Percentiles rank a stretch among this genome's conserved stretches.
Conservation (phyloP, 2,329 filamentous ascomycete species). For the Tolypocladium paradoxum region DNA sequence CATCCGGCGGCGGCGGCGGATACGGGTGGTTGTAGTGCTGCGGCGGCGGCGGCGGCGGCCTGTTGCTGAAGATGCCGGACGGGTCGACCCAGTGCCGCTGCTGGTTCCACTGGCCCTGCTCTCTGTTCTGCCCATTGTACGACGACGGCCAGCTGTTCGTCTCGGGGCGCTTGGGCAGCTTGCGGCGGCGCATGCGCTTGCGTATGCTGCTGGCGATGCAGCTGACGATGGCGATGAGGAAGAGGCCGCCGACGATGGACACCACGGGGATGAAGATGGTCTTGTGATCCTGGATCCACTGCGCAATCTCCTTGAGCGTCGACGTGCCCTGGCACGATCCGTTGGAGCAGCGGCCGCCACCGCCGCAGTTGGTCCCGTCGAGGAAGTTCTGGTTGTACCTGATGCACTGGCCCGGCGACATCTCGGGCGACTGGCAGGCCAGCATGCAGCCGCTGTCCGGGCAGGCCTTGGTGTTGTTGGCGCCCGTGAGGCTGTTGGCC, state of each 20-base stretch:
- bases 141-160: conserved; percentile 16
- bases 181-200: conserved; percentile 12
- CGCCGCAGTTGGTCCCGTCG: conserved; percentile 77
- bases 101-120: not conserved
- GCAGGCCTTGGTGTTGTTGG: conserved; percentile 74
- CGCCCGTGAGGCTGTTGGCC: conserved; percentile 62
- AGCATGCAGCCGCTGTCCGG: conserved; percentile 55
- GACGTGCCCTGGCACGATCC: conserved; percentile 66
- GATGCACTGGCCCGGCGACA: conserved; percentile 57
- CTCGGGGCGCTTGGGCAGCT: conserved; percentile 13
- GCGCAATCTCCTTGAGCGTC: conserved; percentile 56
- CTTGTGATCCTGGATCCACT: conserved; percentile 70
- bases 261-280: conserved; percentile 73
- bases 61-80: not conserved
- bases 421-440: conserved; percentile 61
- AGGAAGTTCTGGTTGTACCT: conserved; percentile 83
- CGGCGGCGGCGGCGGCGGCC: not conserved
- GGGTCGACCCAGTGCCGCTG: conserved; percentile 1
- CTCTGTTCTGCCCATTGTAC: not conserved
- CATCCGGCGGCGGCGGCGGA: conserved; percentile 3
- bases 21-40: not conserved
- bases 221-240: conserved; percentile 57
- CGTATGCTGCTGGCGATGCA: conserved; percentile 47
- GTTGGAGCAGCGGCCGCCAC: conserved; percentile 68
- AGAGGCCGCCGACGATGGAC: conserved; percentile 57